Evolutionary conservation across 768 basidiomycete species (phyloP), one percentile per base, ranked within the genome.

Genomic region (Mycena latifolia): DNA sequence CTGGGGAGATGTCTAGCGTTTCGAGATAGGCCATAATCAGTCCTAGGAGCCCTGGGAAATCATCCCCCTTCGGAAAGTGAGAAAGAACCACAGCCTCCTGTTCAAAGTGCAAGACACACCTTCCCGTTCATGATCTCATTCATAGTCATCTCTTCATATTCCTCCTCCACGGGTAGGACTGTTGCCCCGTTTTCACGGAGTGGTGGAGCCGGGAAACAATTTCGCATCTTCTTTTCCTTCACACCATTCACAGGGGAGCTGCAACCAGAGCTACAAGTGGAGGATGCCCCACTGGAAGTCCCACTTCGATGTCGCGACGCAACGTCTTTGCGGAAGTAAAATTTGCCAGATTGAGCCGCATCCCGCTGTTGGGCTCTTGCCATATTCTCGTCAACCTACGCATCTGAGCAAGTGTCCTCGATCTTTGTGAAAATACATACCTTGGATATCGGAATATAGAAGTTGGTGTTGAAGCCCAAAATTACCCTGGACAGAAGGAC

Each of bases 381-480:
- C 98, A 99, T 99, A 73, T 99, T 99, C 77, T 93, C 93, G 75
- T 99, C 96, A 46, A 99, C 98, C 96, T 98, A 72, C 3, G 41
- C 41, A 50, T 12, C 52, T 65, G 46, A 55, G 56, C 63, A 46
- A 24, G 24, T 12, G n/a, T 22, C 2, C 55, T 35, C 31, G 24
- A 41, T 25, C 31, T 51, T 31, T 41, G 20, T 24, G 20, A 22
- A 48, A 59, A 29, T 20, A 28, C 22, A 24, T 58, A 28, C 97
- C 87, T 98, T 96, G 2, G 96, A 98, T 48, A 99, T 98, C 3
- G 98, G 98, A 66, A 99, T 85, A 77, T 99, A 99, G 65, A 98
- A 92, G 77, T 98, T 98, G 58, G 98, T 81, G 66, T 92, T 91
- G 80, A 95, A 95, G 72, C 85, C 89, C 61, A 99, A 84, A 69